These are phyloP conservation scores for Neonectria neomacrospora DNA, from an alignment of 2,329 filamentous ascomycete species.

Conservation along the genomic window DNA sequence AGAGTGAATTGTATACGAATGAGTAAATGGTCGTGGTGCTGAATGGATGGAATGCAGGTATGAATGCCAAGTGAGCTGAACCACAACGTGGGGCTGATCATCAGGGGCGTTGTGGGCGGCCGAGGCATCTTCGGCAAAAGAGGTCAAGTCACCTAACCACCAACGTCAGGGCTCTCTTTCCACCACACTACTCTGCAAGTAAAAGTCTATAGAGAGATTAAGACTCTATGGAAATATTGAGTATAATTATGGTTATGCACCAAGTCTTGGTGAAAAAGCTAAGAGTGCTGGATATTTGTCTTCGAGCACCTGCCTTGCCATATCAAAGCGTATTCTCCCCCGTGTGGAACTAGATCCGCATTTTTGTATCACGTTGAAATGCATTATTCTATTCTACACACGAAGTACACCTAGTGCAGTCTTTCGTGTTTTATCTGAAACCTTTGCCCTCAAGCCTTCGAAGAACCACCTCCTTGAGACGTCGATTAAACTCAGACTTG, in stretches of 20 bases:
- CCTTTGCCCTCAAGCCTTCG: not conserved
- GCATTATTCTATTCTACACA: not conserved
- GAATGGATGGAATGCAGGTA: conserved; percentile 5
- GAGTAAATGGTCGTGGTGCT: not conserved
- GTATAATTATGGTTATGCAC: not conserved
- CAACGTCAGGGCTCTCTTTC: not conserved
- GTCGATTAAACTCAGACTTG: not conserved
- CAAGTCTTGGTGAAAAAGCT: not conserved
- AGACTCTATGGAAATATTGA: not conserved
- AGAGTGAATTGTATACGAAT: not conserved
- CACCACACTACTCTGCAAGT: not conserved
- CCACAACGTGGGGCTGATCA: conserved; percentile 16
- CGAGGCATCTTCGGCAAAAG: conserved; percentile 30
- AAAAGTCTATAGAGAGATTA: not conserved
- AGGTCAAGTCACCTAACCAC: not conserved
- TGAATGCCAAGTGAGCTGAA: conserved; percentile 4
- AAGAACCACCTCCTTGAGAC: not conserved
- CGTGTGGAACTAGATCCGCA: not conserved
- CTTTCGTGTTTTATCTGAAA: not conserved
- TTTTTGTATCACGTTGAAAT: not conserved
- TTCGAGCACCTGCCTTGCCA: not conserved
- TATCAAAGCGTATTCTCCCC: not conserved
- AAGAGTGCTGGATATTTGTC: not conserved
- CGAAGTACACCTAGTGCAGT: not conserved
- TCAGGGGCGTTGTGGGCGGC: conserved; percentile 5